phyloP scores from a whole-genome alignment of 768 basidiomycete species.

The Suillus decipiens region DNA sequence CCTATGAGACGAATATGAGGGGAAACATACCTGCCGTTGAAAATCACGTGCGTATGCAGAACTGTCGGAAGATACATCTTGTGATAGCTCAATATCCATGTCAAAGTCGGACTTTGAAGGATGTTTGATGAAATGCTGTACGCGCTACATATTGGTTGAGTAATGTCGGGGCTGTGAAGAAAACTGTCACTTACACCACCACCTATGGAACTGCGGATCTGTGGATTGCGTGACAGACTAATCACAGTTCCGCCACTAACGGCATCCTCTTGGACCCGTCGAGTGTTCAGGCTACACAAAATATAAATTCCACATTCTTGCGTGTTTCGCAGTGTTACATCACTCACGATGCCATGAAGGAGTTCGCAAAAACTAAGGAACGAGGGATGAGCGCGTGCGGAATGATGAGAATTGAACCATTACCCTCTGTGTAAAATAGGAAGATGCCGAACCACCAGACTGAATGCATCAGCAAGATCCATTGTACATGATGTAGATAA shows the following conservation, averaged over 20 bases:
- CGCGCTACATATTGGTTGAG: not conserved
- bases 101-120: not conserved
- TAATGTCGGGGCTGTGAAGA: not conserved
- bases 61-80: not conserved
- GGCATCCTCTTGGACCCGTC: not conserved
- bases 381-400: not conserved
- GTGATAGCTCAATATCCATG: not conserved
- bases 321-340: not conserved
- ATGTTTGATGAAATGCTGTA: too few relatives aligned
- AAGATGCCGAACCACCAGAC: slow-evolving; percentile 7
- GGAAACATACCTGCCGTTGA: not conserved
- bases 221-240: not conserved
- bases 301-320: not conserved
- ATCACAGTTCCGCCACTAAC: not conserved
- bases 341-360: not conserved
- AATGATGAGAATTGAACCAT: not conserved
- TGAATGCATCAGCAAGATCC: not conserved
- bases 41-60: not conserved
- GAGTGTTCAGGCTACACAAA: not conserved
- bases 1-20: not conserved
- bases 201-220: not conserved
- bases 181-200: not conserved
- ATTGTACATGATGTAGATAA: not conserved
- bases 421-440: slow-evolving; percentile 1
- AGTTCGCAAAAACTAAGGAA: slow-evolving; percentile 4